Evolutionary conservation across 2,329 filamentous ascomycete species (phyloP).

Genomic region (Venturia aucupariae): DNA sequence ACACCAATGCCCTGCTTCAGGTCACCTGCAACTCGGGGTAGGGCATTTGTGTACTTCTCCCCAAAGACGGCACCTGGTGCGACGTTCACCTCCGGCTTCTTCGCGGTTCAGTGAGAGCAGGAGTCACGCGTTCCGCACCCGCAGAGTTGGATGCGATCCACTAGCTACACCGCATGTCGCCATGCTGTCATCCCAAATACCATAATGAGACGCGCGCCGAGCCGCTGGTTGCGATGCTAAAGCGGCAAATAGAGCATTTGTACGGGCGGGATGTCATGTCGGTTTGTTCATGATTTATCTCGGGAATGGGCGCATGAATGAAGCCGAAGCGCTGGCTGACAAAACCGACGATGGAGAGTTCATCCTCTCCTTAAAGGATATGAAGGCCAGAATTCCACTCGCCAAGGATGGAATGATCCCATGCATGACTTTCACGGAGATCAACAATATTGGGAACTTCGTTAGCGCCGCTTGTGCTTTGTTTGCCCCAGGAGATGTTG

Average conservation of each 20-base stretch:
- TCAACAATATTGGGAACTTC: constrained; percentile 27
- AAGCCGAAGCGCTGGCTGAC: constrained; percentile 20
- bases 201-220: constrained; percentile 22
- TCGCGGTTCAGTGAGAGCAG: constrained; percentile 40
- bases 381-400: constrained; percentile 23
- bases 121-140: constrained; percentile 45
- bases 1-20: constrained; percentile 18
- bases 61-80: constrained; percentile 19
- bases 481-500: constrained; percentile 21
- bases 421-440: constrained; percentile 24
- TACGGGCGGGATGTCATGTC: constrained; percentile 24
- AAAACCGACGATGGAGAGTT: constrained; percentile 18
- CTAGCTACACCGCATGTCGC: constrained; percentile 19
- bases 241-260: constrained; percentile 19
- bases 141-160: constrained; percentile 33
- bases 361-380: constrained; percentile 17
- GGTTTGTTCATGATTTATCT: constrained; percentile 31
- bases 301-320: constrained; percentile 20
- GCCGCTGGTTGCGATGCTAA: constrained; percentile 14
- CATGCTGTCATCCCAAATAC: constrained; percentile 19
- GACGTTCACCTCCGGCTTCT: constrained; percentile 37
- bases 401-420: constrained; percentile 20
- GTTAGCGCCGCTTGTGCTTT: constrained; percentile 25
- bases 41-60: constrained; percentile 21
- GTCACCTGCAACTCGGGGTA: not conserved